These are phyloP conservation scores for Rhododendron ferrugineum DNA, from an alignment of 148 eudicot genomes.

Conservation along the genomic window DNA sequence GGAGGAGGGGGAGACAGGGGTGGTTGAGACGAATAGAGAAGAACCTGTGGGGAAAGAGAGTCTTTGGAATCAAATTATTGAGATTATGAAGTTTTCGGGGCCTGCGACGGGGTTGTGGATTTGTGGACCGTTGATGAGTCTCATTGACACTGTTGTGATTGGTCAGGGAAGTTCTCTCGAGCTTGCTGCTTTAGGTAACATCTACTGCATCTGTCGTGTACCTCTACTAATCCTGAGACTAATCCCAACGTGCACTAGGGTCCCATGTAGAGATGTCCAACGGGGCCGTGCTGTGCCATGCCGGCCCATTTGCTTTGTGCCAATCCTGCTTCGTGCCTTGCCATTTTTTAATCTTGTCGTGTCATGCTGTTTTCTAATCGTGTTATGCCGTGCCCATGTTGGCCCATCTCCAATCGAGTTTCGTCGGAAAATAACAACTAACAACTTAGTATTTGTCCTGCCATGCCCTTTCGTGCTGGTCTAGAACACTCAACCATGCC, in stretches of 20 bases:
- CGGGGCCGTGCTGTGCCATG: no score
- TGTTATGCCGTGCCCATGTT: no score
- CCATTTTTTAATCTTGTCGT: no score
- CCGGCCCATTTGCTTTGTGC: no score
- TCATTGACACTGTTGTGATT: constrained; percentile 87
- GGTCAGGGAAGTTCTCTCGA: constrained; percentile 79
- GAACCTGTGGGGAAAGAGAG: constrained; percentile 36
- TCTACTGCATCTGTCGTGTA: no score
- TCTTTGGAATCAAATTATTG: constrained; percentile 60
- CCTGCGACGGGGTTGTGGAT: constrained; percentile 91
- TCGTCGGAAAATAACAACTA: not conserved
- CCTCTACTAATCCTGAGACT: no score
- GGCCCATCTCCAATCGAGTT: no score
- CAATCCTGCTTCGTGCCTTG: no score
- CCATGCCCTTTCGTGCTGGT: not conserved
- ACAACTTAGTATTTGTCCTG: not conserved
- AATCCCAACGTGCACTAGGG: not conserved
- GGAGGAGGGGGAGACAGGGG: constrained; percentile 8
- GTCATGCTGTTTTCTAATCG: no score
- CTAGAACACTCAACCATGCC: no score
- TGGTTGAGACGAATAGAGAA: constrained; percentile 18
- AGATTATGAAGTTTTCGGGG: constrained; percentile 79
- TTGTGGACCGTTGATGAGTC: constrained; percentile 89
- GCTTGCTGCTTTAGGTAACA: constrained; percentile 75
- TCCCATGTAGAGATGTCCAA: not conserved